Percentiles rank a stretch among this genome's conserved stretches.
Conservation (phyloP, 345 rosid species). For the Arabis hirsuta region DNA sequence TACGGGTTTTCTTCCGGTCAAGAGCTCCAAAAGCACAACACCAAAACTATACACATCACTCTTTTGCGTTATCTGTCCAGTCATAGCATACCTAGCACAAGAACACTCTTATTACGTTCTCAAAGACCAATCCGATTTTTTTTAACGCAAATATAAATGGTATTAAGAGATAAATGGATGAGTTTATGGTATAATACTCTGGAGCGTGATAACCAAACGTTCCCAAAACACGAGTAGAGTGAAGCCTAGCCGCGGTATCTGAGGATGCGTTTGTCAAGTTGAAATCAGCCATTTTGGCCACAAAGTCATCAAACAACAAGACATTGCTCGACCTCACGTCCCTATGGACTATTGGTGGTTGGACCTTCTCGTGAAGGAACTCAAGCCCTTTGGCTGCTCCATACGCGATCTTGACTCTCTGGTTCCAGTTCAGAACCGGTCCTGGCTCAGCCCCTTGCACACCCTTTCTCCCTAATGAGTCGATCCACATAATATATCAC, state of each 20-base stretch:
- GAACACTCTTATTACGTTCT: conserved; percentile 2
- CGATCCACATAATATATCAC: neutral
- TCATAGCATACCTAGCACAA: conserved; percentile 91
- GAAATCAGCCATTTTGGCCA: conserved; percentile 89
- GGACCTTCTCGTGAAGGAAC: conserved; percentile 90
- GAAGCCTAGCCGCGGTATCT: conserved; percentile 89
- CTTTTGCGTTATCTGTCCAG: conserved; percentile 96
- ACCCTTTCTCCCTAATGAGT: conserved; percentile 81
- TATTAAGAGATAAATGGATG: neutral
- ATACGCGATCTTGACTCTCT: conserved; percentile 84
- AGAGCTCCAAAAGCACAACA: conserved; percentile 93
- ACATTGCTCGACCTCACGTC: conserved; percentile 98
- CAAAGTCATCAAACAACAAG: conserved; percentile 77
- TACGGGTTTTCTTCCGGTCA: conserved; percentile 97
- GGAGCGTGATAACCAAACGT: conserved; percentile 99
- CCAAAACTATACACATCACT: conserved; percentile 99
- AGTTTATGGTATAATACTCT: conserved; percentile 53
- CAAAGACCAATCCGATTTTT: neutral
- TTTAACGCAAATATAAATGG: neutral
- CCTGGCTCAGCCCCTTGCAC: conserved; percentile 98
- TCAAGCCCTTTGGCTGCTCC: conserved; percentile 97
- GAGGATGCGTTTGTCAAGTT: conserved; percentile 86
- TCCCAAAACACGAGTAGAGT: conserved; percentile 95
- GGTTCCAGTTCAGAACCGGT: conserved; percentile 85
- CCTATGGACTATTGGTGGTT: conserved; percentile 89